phyloP scores from a whole-genome alignment of 2,329 filamentous ascomycete genomes.

The Fusarium xylarioides region DNA sequence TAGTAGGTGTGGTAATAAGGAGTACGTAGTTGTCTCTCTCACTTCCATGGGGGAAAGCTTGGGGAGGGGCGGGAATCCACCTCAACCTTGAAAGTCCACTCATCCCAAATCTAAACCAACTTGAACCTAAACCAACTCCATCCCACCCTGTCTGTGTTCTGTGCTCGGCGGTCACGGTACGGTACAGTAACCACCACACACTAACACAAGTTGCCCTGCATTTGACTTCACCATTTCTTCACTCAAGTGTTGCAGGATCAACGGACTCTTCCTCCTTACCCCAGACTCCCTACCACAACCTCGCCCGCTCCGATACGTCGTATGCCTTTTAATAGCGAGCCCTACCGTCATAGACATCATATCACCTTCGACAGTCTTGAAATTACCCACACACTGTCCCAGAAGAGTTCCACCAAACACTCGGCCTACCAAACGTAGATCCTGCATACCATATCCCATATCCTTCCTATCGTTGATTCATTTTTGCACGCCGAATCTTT shows the following conservation, averaged over 20 bases:
- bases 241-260: slow-evolving; percentile 13
- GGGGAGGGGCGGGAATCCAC: slow-evolving; percentile 29
- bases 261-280: not conserved
- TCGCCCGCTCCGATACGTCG: slow-evolving; percentile 9
- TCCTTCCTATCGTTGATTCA: not conserved
- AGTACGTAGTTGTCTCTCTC: not conserved
- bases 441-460: slow-evolving; percentile 25
- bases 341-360: slow-evolving; percentile 22
- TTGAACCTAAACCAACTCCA: slow-evolving; percentile 22
- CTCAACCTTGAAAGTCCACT: slow-evolving; percentile 21
- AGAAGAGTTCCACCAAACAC: slow-evolving; percentile 20
- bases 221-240: slow-evolving; percentile 9
- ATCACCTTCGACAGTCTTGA: slow-evolving; percentile 2
- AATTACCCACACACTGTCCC: slow-evolving; percentile 12
- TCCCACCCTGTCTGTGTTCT: not conserved
- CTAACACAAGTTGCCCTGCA: slow-evolving; percentile 16
- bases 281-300: not conserved
- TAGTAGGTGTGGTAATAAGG: not conserved
- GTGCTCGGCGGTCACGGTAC: slow-evolving; percentile 24
- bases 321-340: slow-evolving; percentile 15
- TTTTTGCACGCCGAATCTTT: not conserved
- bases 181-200: slow-evolving; percentile 23
- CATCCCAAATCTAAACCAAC: slow-evolving; percentile 27
- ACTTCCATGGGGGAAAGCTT: not conserved
- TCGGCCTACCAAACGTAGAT: slow-evolving; percentile 30